Evolutionary conservation across 2,329 filamentous ascomycete genomes (phyloP).

Genomic region (Claviceps arundinis): DNA sequence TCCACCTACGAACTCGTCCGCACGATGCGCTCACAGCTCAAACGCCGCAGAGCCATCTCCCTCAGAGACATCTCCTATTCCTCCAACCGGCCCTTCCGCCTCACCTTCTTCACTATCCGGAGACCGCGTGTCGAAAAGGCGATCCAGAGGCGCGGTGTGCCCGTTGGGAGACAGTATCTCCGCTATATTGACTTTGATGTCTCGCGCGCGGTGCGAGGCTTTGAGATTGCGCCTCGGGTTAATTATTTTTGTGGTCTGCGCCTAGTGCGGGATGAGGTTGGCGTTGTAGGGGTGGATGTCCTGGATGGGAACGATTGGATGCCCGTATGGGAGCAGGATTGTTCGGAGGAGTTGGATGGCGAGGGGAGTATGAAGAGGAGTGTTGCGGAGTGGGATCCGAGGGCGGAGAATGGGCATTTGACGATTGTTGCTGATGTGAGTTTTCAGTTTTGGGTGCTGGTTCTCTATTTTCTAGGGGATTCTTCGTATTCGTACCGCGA

Average conservation of each 20-base stretch:
- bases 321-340: slow-evolving; percentile 6
- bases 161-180: slow-evolving; percentile 6
- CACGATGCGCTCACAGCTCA: not conserved
- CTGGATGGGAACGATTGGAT: slow-evolving; percentile 5
- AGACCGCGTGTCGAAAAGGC: slow-evolving; percentile 2
- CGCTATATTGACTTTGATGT: slow-evolving; percentile 4
- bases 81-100: not conserved
- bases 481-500: no score
- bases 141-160: not conserved
- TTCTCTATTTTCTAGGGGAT: no score
- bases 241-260: not conserved
- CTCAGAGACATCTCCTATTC: not conserved
- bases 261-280: slow-evolving; percentile 5
- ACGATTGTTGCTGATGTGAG: not conserved
- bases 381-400: slow-evolving; percentile 1
- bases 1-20: not conserved
- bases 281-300: slow-evolving; percentile 4
- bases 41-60: slow-evolving; percentile 1
- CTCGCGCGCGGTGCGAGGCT: not conserved
- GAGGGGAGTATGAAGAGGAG: not conserved
- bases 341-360: not conserved
- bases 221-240: not conserved
- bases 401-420: not conserved
- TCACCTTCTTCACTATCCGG: slow-evolving; percentile 5
- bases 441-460: no score